Conservation (phyloP, 176 grass and related monocot genomes). For the Bothriochloa decipiens region DNA sequence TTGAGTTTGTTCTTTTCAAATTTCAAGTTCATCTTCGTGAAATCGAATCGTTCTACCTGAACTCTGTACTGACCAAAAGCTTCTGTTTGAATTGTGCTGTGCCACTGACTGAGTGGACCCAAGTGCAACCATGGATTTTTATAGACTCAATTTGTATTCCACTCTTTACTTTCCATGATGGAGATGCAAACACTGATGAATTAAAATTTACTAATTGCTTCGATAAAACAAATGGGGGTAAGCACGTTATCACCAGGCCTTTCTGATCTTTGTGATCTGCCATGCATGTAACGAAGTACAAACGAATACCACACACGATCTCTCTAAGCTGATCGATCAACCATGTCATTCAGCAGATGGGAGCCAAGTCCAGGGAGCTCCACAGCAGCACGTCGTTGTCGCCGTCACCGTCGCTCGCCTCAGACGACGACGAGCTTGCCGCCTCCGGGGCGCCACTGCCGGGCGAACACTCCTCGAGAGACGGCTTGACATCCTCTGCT, state of each 20-base stretch:
- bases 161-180: neutral
- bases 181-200: neutral
- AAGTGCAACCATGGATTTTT: neutral
- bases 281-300: slow-evolving; percentile 17
- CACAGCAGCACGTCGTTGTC: slow-evolving; percentile 53
- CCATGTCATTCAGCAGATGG: slow-evolving; percentile 51
- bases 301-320: slow-evolving; percentile 26
- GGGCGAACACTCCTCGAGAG: slow-evolving; percentile 16
- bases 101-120: neutral
- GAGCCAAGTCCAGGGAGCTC: slow-evolving; percentile 67
- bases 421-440: slow-evolving; percentile 18
- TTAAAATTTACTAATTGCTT: slow-evolving; percentile 8
- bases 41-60: neutral
- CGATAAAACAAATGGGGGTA: slow-evolving; percentile 27
- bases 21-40: neutral
- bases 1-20: neutral
- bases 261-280: slow-evolving; percentile 31
- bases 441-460: neutral
- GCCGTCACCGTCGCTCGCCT: neutral
- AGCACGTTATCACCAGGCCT: slow-evolving; percentile 34
- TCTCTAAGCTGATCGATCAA: slow-evolving; percentile 30
- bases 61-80: neutral
- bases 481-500: slow-evolving; percentile 6
- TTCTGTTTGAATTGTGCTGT: neutral
- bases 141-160: neutral